Conservation (phyloP, 164 flowering plant species). For the Tinospora cordifolia region DNA sequence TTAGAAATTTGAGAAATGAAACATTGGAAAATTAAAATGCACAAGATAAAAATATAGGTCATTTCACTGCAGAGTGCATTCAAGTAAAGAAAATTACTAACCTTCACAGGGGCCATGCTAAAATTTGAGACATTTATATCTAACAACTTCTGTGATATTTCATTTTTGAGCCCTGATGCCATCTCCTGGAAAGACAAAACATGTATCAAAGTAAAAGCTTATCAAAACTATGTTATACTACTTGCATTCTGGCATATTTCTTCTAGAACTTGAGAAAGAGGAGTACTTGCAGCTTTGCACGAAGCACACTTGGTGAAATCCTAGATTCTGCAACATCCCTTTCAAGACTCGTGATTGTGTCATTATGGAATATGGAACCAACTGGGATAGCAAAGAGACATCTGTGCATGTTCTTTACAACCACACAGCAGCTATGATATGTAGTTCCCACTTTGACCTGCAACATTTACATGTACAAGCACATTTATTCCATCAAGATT, state of each 20-base stretch:
- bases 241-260: not conserved
- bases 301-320: slow-evolving; percentile 37
- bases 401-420: slow-evolving; percentile 86
- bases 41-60: not conserved
- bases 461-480: slow-evolving; percentile 13
- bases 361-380: slow-evolving; percentile 40
- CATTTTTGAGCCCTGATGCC: slow-evolving; percentile 69
- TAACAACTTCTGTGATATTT: slow-evolving; percentile 48
- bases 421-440: slow-evolving; percentile 83
- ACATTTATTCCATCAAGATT: not conserved
- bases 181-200: slow-evolving; percentile 44
- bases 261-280: not conserved
- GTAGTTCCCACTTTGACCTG: slow-evolving; percentile 71
- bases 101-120: slow-evolving; percentile 91
- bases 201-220: not conserved
- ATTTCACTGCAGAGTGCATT: not conserved
- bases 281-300: slow-evolving; percentile 61
- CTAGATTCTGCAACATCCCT: slow-evolving; percentile 45
- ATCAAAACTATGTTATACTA: not conserved
- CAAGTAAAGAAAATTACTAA: slow-evolving; percentile 21
- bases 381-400: slow-evolving; percentile 85
- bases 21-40: not conserved
- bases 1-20: slow-evolving; percentile 2
- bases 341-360: slow-evolving; percentile 50
- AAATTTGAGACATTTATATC: slow-evolving; percentile 69